These are phyloP conservation scores for Alternaria brassicae DNA, from an alignment of 2,329 filamentous ascomycete species.

Conservation along the genomic window DNA sequence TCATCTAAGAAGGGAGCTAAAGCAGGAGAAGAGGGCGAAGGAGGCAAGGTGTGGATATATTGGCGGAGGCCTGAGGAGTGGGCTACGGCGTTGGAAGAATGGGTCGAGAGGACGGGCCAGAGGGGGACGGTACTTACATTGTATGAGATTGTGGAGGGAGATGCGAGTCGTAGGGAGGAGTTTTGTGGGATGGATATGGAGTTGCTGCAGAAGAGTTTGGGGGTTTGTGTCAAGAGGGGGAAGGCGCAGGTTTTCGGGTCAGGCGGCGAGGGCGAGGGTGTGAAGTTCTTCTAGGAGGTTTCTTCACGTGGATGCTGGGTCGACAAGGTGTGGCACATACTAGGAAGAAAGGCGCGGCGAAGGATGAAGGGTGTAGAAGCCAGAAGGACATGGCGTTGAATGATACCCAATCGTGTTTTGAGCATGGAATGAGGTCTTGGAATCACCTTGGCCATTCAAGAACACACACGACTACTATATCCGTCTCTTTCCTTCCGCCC, in stretches of 20 bases:
- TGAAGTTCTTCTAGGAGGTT: conserved; percentile 79
- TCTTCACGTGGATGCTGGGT: not conserved
- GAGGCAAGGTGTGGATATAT: conserved; percentile 69
- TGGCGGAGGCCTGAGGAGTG: conserved; percentile 92
- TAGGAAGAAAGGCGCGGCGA: not conserved
- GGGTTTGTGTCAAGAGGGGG: conserved; percentile 83
- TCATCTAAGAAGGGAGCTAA: conserved; percentile 21
- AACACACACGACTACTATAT: not conserved
- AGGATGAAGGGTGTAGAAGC: not conserved
- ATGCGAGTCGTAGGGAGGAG: conserved; percentile 72
- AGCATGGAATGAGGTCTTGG: not conserved
- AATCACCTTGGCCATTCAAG: not conserved
- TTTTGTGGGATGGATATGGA: conserved; percentile 89
- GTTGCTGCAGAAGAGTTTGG: conserved; percentile 78
- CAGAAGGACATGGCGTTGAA: not conserved
- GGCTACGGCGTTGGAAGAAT: conserved; percentile 78
- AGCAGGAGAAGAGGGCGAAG: conserved; percentile 40
- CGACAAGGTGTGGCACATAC: too few species aligned
- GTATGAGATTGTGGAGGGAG: conserved; percentile 90
- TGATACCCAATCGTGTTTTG: not conserved
- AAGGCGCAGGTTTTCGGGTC: conserved; percentile 93
- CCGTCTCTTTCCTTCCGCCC: too few species aligned
- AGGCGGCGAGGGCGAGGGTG: conserved; percentile 74
- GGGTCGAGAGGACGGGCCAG: conserved; percentile 86
- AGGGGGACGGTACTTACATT: conserved; percentile 88